phyloP scores from a whole-genome alignment of 805 yeast species.

The Kuraishia hungarica region DNA sequence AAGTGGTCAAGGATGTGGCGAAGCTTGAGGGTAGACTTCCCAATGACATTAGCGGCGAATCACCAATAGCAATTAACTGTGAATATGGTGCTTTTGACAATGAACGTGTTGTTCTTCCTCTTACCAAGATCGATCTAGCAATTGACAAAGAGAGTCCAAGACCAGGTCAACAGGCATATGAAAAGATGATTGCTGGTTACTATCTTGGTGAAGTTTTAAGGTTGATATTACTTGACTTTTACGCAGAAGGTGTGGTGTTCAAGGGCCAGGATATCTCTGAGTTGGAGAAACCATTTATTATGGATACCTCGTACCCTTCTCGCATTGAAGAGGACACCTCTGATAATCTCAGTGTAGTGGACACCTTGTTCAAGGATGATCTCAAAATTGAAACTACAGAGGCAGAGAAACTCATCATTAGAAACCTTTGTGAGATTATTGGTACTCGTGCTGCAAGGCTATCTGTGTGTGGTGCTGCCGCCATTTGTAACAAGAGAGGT shows the following conservation, averaged over 20 bases:
- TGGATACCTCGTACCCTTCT: conserved; percentile 89
- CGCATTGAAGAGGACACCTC: conserved; percentile 83
- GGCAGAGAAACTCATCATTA: conserved; percentile 75
- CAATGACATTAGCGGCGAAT: conserved; percentile 49
- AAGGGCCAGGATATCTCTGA: conserved; percentile 56
- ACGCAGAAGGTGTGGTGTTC: conserved; percentile 59
- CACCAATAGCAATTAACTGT: conserved; percentile 94
- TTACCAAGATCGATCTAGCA: conserved; percentile 77
- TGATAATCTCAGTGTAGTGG: conserved; percentile 72
- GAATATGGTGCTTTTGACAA: conserved; percentile 98
- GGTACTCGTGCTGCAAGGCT: conserved; percentile 92
- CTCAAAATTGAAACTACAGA: conserved; percentile 60
- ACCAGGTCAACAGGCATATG: conserved; percentile 93
- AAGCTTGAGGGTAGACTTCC: conserved; percentile 69
- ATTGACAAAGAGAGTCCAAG: conserved; percentile 87
- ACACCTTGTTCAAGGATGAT: conserved; percentile 48
- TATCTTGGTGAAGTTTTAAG: conserved; percentile 91
- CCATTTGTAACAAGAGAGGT: conserved; percentile 81
- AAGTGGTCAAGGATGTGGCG: conserved; percentile 60
- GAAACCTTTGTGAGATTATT: conserved; percentile 75
- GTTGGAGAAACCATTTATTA: conserved; percentile 54
- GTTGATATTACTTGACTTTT: conserved; percentile 66
- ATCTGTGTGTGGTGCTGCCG: conserved; percentile 92
- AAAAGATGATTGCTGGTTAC: conserved; percentile 96
- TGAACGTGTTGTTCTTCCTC: conserved; percentile 75